phyloP scores from a whole-genome alignment of 129 eudicot species.

The Flaveria ramosissima region DNA sequence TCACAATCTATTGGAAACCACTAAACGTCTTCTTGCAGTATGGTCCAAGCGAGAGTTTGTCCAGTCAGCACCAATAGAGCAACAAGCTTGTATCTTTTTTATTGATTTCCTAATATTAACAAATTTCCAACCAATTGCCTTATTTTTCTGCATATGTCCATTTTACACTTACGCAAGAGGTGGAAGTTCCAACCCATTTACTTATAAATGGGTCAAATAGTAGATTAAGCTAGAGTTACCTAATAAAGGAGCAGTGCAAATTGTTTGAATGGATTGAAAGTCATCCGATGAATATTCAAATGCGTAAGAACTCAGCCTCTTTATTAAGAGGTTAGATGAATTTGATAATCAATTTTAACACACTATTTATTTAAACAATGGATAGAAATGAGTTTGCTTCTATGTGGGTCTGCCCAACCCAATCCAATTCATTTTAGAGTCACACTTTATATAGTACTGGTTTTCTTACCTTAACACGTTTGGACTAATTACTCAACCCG shows the following conservation, averaged over 20 bases:
- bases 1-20: constrained; percentile 51
- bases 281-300: neutral
- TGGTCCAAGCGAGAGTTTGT: constrained; percentile 93
- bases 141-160: constrained; percentile 3
- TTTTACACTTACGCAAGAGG: constrained; percentile 12
- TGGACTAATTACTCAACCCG: neutral
- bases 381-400: neutral
- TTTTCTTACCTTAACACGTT: neutral
- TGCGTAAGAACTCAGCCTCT: neutral
- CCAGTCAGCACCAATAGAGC: constrained; percentile 83
- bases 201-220: neutral
- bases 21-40: constrained; percentile 62
- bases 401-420: neutral
- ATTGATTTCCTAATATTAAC: neutral
- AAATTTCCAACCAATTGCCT: neutral
- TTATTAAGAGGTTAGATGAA: neutral
- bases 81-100: constrained; percentile 86
- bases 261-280: neutral
- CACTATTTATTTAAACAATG: neutral
- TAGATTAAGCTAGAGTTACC: neutral
- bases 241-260: neutral
- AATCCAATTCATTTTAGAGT: neutral
- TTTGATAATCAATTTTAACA: neutral
- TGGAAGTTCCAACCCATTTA: neutral
- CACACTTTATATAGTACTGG: neutral